These are phyloP conservation scores for Podila epigama DNA, from an alignment of 192 early-diverging fungal genomes.

Conservation along the genomic window DNA sequence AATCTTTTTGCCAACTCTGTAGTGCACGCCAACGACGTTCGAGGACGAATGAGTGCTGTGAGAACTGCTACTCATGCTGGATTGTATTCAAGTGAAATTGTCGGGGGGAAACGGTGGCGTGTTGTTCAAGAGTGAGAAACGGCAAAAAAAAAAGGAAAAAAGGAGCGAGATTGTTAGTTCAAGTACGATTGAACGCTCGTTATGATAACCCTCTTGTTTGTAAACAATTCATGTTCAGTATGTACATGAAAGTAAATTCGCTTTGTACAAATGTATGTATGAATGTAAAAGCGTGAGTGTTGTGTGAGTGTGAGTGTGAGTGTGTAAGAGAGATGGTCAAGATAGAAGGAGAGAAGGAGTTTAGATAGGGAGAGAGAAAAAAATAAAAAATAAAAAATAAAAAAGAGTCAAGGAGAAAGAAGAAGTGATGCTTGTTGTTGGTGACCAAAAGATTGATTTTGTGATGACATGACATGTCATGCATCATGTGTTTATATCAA, in stretches of 20 bases:
- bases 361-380: slow-evolving; percentile 5
- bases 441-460: not conserved
- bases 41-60: slow-evolving; percentile 55
- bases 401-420: not conserved
- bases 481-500: not conserved
- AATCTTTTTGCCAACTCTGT: slow-evolving; percentile 93
- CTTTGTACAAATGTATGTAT: not conserved
- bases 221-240: too few species aligned
- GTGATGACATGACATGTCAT: not conserved
- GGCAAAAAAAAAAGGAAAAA: too few species aligned
- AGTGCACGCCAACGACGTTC: slow-evolving; percentile 96
- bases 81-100: slow-evolving; percentile 9
- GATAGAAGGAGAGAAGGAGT: not conserved
- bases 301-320: not conserved
- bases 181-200: too few species aligned
- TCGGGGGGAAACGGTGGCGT: too few species aligned
- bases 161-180: too few species aligned
- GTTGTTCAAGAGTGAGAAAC: too few species aligned
- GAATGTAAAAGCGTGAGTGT: not conserved
- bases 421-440: not conserved
- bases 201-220: too few species aligned
- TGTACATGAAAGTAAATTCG: not conserved
- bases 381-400: slow-evolving; percentile 3
- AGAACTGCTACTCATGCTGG: slow-evolving; percentile 35
- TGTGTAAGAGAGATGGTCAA: not conserved